Percentiles rank a stretch among this genome's conserved stretches.
Conservation (phyloP, 2,329 filamentous ascomycete species). For the Trichophyton simii region DNA sequence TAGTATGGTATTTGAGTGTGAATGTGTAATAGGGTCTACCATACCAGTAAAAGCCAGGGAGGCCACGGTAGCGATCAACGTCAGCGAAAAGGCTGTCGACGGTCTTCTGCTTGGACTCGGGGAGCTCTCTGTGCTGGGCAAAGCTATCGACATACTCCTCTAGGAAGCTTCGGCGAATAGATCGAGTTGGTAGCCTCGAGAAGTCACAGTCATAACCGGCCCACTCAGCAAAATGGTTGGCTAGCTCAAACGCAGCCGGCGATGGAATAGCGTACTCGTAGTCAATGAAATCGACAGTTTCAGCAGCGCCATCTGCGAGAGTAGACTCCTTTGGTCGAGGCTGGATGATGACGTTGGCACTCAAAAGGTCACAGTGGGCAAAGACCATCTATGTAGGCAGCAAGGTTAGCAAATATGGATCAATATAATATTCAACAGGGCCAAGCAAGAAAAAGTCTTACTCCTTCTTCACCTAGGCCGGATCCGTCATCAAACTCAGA, state of each 20-base stretch:
- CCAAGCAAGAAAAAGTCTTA: constrained; percentile 26
- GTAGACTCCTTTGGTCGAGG: constrained; percentile 19
- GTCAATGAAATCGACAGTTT: constrained; percentile 72
- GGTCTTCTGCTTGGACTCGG: constrained; percentile 46
- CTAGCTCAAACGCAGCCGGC: constrained; percentile 87
- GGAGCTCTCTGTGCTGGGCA: constrained; percentile 37
- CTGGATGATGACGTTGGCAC: constrained; percentile 86
- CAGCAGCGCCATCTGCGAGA: constrained; percentile 26
- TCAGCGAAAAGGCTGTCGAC: constrained; percentile 59
- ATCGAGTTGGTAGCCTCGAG: constrained; percentile 62
- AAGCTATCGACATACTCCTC: constrained; percentile 71
- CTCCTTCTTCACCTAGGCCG: constrained; percentile 62
- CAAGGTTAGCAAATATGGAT: constrained; percentile 1
- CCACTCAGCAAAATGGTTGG: constrained; percentile 98
- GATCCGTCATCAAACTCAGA: constrained; percentile 60
- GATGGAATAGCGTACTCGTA: constrained; percentile 96
- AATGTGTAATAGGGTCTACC: not conserved
- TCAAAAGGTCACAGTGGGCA: constrained; percentile 89
- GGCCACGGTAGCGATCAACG: constrained; percentile 74
- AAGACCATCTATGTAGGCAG: constrained; percentile 58
- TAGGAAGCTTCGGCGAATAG: constrained; percentile 68
- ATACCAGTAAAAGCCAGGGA: constrained; percentile 70
- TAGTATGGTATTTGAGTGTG: not conserved
- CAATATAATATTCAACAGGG: not conserved
- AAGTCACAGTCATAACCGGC: constrained; percentile 93